Base-by-base conservation (phyloP, 441 rosid genomes). In the Mallotus japonicus region DNA sequence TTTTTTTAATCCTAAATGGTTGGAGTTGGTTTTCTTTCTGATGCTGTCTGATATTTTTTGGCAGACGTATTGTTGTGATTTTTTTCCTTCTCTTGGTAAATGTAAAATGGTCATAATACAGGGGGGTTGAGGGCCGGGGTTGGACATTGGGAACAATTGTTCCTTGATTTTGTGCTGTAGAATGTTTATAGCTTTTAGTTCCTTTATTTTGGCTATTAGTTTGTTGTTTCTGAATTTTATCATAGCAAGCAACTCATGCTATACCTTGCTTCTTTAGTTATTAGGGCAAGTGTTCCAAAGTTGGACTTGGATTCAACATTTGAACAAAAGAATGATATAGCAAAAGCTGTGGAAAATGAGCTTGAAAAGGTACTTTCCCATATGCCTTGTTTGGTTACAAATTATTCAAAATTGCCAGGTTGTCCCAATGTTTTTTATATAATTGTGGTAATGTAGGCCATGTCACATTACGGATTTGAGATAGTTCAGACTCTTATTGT, bases 271-370 rank as follows among this genome's bases (percentile, higher is more conserved):
- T 73, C 67, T 76, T 12, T 73, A 86, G 92, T 90, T 19, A 90
- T 90, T 22, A 82, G 90, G 78, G 88, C 92, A 37, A 84, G 89
- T 68, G 86, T 90, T 14, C 92, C 95, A 0, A 90, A 88, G 72
- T 69, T 88, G 80, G 67, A 81, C 63, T 70, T 88, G 67, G 90
- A 90, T 73, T 82, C 85, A 8, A 78, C 85, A 17, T 90, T 88
- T 65, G 92, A 90, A 72, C 90, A 87, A 84, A 90, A 88, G 84
- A 84, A 85, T 81, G 89, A 84, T 3, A 87, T 88, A 67, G 92
- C 90, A 0, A 86, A 79, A 77, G 84, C 87, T 75, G 93, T 89
- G 42, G 90, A 87, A 81, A 79, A 84, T 4, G 90, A 87, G 72
- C 91, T 89, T 13, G 89, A 87, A 71, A 87, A 87, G 90, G 88